Evolutionary conservation across 2,329 filamentous ascomycete genomes (phyloP).

Genomic region (Didymosphaeria variabile): DNA sequence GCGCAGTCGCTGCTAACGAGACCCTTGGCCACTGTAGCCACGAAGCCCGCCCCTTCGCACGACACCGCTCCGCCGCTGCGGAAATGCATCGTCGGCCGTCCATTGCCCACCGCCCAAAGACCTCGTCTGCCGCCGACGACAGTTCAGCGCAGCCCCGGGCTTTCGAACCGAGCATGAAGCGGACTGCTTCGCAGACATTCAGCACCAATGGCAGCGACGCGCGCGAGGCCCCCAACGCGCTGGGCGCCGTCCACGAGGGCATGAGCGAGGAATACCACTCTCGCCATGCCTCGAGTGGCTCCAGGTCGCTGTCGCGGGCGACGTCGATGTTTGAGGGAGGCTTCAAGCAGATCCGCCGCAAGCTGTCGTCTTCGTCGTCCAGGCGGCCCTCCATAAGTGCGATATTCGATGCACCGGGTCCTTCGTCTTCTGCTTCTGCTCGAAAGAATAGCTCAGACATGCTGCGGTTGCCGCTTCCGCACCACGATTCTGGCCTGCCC

Average conservation of each 20-base stretch:
- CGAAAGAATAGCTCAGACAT: constrained; percentile 33
- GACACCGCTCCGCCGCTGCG: constrained; percentile 26
- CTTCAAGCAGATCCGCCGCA: constrained; percentile 46
- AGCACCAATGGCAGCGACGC: constrained; percentile 35
- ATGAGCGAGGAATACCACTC: constrained; percentile 22
- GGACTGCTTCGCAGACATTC: constrained; percentile 51
- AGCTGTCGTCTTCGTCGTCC: constrained; percentile 44
- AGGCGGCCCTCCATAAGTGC: constrained; percentile 42
- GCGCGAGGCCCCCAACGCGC: constrained; percentile 31
- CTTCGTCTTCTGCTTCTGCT: constrained; percentile 24
- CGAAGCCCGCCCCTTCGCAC: constrained; percentile 4
- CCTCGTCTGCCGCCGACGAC: constrained; percentile 56
- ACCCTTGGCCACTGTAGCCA: not conserved
- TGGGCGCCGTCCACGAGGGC: constrained; percentile 44
- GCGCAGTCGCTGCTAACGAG: constrained; percentile 1
- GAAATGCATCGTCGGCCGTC: constrained; percentile 48
- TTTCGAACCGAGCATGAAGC: constrained; percentile 43
- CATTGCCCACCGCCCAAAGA: constrained; percentile 50
- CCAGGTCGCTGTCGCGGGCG: constrained; percentile 42
- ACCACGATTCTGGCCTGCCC: constrained; percentile 46
- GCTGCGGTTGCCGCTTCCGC: constrained; percentile 37
- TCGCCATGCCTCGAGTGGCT: constrained; percentile 31
- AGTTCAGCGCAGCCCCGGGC: constrained; percentile 29
- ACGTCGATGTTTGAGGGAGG: constrained; percentile 38
- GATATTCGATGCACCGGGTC: constrained; percentile 33